These are phyloP conservation scores for Ostreobium quekettii DNA, from an alignment of 139 green algal genomes.

Conservation along the genomic window DNA sequence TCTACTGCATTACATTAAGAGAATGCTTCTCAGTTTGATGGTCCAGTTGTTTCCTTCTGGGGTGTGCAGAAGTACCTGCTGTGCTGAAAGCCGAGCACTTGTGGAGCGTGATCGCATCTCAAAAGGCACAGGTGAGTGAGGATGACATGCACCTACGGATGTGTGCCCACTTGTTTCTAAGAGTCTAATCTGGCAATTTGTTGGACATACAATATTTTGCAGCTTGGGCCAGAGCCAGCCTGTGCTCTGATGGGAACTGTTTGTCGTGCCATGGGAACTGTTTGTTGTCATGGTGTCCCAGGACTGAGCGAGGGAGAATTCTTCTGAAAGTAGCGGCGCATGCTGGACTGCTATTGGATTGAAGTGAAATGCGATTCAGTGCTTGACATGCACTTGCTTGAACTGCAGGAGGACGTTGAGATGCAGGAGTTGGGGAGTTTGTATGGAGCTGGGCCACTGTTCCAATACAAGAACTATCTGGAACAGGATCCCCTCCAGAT, in stretches of 20 bases:
- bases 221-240: not conserved
- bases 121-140: not conserved
- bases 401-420: constrained; percentile 5
- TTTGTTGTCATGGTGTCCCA: not conserved
- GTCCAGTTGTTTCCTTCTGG: not conserved
- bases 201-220: not conserved
- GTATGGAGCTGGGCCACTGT: constrained; percentile 3
- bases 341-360: not conserved
- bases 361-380: too few species aligned
- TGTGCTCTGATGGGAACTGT: not conserved
- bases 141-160: not conserved
- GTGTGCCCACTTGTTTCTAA: not conserved
- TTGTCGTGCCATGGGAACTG: not conserved
- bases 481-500: constrained; percentile 10
- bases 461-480: constrained; percentile 14
- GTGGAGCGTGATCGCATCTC: not conserved
- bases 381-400: too few species aligned
- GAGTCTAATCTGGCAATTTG: not conserved
- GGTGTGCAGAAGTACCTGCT: not conserved
- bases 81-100: not conserved
- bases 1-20: too few species aligned
- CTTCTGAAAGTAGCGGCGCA: constrained; percentile 1
- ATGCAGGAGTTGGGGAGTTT: not conserved
- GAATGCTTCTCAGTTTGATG: not conserved
- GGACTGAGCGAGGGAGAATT: not conserved